A percentile compares a stretch with the other conserved stretches of the same genome.
These are phyloP conservation scores for Ophiosphaerella korrae DNA, from an alignment of 2,329 filamentous ascomycete species.

Conservation along the genomic window DNA sequence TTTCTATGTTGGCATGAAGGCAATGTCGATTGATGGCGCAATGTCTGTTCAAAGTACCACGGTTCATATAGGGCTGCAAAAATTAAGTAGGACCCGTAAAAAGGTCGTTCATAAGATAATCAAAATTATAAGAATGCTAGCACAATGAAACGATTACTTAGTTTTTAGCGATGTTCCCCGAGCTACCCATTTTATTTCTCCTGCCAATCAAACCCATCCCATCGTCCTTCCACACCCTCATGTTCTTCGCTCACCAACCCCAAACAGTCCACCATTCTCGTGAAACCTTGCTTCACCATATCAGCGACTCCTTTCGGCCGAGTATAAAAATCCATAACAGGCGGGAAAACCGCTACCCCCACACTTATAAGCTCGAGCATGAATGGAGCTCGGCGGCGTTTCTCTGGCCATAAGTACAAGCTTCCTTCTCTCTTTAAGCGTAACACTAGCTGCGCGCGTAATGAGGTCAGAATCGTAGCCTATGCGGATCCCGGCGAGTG, in stretches of 20 bases:
- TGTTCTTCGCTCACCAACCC: constrained; percentile 45
- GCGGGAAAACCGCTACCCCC: constrained; percentile 16
- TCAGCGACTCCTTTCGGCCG: constrained; percentile 12
- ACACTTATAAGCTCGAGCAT: constrained; percentile 37
- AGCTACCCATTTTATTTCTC: background rate
- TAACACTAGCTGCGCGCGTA: constrained; percentile 53
- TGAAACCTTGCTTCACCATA: constrained; percentile 51
- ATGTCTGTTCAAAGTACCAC: no score
- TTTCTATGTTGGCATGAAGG: no score
- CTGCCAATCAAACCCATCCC: constrained; percentile 3
- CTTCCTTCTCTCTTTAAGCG: constrained; percentile 54
- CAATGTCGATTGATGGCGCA: no score
- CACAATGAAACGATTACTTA: no score
- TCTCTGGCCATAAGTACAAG: constrained; percentile 51
- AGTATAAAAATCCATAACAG: constrained; percentile 20
- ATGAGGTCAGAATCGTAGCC: constrained; percentile 56
- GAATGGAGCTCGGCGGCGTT: constrained; percentile 47
- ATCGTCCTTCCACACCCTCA: constrained; percentile 13
- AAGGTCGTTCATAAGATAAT: no score
- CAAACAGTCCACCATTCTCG: constrained; percentile 51
- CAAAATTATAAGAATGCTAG: no score
- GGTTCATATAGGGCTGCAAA: no score
- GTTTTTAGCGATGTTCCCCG: no score
- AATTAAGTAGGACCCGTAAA: no score
- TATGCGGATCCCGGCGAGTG: constrained; percentile 49